Percentiles rank a stretch among this genome's conserved stretches.
Evolutionary conservation across 23 red algal genomes (phyloP).

Genomic region (Gracilariopsis chorda): DNA sequence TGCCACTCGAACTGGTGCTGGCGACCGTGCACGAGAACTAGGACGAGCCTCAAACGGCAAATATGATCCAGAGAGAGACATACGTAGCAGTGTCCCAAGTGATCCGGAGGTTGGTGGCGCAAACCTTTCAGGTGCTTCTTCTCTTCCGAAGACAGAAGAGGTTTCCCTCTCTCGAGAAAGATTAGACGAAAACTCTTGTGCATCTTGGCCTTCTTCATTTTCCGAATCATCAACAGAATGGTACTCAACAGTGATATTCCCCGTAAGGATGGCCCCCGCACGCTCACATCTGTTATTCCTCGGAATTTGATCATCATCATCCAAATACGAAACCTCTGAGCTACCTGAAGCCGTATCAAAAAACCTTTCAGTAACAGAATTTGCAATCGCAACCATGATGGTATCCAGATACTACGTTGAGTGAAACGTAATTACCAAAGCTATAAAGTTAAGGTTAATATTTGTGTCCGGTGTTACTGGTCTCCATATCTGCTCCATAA

Average conservation of each 20-base stretch:
- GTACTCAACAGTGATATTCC: slow-evolving; percentile 13
- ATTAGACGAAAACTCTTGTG: neutral
- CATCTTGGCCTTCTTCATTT: neutral
- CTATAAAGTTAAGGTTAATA: slow-evolving; percentile 57
- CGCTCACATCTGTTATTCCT: slow-evolving; percentile 20
- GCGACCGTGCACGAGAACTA: neutral
- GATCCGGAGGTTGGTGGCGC: neutral
- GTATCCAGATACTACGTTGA: slow-evolving; percentile 42
- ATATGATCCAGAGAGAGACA: no score
- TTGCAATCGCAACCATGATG: slow-evolving; percentile 50
- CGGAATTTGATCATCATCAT: neutral
- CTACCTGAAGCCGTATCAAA: slow-evolving; percentile 1
- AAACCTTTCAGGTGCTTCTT: neutral
- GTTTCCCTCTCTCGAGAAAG: neutral
- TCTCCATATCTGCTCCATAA: slow-evolving; percentile 65
- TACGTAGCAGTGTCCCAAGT: neutral
- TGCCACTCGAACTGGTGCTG: neutral
- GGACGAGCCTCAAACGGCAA: neutral
- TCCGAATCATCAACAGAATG: slow-evolving; percentile 15
- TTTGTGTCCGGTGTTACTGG: slow-evolving; percentile 54
- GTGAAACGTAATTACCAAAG: slow-evolving; percentile 65
- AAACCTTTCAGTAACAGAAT: neutral
- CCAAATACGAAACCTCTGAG: neutral
- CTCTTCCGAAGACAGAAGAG: neutral
- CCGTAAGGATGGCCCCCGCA: neutral